Base-by-base conservation (phyloP, 23 red algal species). In the Pyropia yezoensis region DNA sequence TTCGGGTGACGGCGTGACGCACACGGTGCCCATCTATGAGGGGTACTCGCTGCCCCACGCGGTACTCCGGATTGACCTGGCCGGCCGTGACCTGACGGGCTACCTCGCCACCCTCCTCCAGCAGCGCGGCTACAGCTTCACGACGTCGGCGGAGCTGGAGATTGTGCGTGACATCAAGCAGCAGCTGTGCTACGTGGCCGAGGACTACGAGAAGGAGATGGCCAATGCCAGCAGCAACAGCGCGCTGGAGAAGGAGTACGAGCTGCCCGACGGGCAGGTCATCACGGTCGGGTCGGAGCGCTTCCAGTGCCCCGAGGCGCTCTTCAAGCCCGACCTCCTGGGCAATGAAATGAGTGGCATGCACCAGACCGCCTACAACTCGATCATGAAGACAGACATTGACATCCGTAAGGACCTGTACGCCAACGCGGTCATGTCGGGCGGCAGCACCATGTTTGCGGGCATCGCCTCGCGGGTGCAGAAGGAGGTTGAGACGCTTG, bases 81-180 rank as follows among this genome's bases (percentile, higher is more conserved):
- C 94, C 70, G 94, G 94, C 50, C 77, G 94, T 27, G 94, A 98
- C 79, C 94, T 98, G 49, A 98, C 94, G 49, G 76, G 54, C 8
- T 91, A 77, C 56, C 69, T 98, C 75, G 85, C 94, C 60, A 98
- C 91, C 73, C 67, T 98, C 57, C 68, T 98, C 27, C 74, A 69
- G 69, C 83, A 98, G 79, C 74, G 94, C 65, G 94, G 94, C 18
- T 91, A 91, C 54, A 88, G 81, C 34, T 98, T 98, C 75, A 98
- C 94, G 34, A 98, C 94, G n/a, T 89, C 94, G 26, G 94, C 94
- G 15, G 94, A 98, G 75, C 72, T 89, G 29, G 94, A 98, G 49
- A 98, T 98, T 84, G 94, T 98, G 29, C 94, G 94, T 17, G 94
- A 98, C 69, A 91, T 98, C 78, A 98, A 98, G 85, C 84, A 98